phyloP scores from a whole-genome alignment of 2,329 filamentous ascomycete species.

The Ascochyta viciae-villosae region DNA sequence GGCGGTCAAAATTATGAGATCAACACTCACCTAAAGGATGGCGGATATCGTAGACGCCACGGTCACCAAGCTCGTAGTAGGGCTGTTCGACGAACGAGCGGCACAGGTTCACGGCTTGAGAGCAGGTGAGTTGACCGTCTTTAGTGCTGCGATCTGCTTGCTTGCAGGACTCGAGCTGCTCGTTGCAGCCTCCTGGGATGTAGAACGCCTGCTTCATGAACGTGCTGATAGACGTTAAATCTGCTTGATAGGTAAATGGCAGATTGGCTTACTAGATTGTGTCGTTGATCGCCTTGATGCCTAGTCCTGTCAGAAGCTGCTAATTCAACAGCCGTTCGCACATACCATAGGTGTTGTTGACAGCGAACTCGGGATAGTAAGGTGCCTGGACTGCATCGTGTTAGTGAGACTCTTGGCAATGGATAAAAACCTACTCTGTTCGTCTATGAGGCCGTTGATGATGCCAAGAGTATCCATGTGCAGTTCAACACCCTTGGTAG shows the following conservation, averaged over 20 bases:
- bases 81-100: conserved; percentile 53
- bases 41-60: conserved; percentile 64
- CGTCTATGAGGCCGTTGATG: conserved; percentile 63
- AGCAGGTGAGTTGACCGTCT: conserved; percentile 45
- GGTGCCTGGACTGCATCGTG: conserved; percentile 49
- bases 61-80: conserved; percentile 50
- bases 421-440: conserved; percentile 36
- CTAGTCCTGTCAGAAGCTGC: neutral
- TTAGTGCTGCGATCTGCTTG: conserved; percentile 32
- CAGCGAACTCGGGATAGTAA: conserved; percentile 52
- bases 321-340: no score
- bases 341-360: conserved; percentile 61
- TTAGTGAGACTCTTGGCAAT: neutral
- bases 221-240: conserved; percentile 14
- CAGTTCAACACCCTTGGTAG: conserved; percentile 56
- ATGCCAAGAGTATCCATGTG: conserved; percentile 63
- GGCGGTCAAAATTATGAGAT: neutral
- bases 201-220: conserved; percentile 55
- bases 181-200: conserved; percentile 59
- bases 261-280: conserved; percentile 48
- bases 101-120: conserved; percentile 51
- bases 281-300: conserved; percentile 56
- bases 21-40: conserved; percentile 45
- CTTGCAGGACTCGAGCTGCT: conserved; percentile 58
- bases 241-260: no score